Base-by-base conservation (phyloP, 148 eudicot species). In the Spergularia marina region DNA sequence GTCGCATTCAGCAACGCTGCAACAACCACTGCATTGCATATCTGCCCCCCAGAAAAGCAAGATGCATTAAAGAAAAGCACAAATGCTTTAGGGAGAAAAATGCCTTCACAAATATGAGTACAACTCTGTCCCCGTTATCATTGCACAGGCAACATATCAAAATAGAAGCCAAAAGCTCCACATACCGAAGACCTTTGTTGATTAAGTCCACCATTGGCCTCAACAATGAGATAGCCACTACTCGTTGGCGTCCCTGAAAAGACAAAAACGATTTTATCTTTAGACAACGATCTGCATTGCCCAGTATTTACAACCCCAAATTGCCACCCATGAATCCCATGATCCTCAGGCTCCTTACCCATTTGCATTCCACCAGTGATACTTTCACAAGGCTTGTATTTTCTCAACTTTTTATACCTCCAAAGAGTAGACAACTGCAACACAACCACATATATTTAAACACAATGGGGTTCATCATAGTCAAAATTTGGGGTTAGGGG, bases 21-120 rank as follows among this genome's bases (percentile, higher is more conserved):
- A 82, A 93, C 87, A 51, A 91, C 98, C 70, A 93, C 98, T 30
- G 98, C 93, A 89, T 93, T 93, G 83, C 96, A 93, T 69, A 90
- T 90, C 98, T 92, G 86, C 78, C 78, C n/a, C 75, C 54, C 61
- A 30, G 36, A 9, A 53, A 74, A 47, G 13, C 11, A 54, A 7
- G 34, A 65, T 52, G 55, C 44, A 56, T 77, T 44, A 69, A 12
- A 21, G 53, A 79, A 17, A 40, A 75, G 21, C 57, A 58, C 11
- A 39, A 60, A 60, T 39, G 18, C 44, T 39, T 70, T 10, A 9
- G 23, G 65, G 49, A 41, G 34, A 60, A 0, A 39, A 64, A 23
- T 25, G 44, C 58, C 25, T 25, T 44, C 13, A 25, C 20, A 39
- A 65, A 16, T 36, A 13, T 5, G 59, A 8, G 16, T 23, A 13